These are phyloP conservation scores for Trichomonascaceae sp. DNA, from an alignment of 1,139 yeast species.

Conservation along the genomic window DNA sequence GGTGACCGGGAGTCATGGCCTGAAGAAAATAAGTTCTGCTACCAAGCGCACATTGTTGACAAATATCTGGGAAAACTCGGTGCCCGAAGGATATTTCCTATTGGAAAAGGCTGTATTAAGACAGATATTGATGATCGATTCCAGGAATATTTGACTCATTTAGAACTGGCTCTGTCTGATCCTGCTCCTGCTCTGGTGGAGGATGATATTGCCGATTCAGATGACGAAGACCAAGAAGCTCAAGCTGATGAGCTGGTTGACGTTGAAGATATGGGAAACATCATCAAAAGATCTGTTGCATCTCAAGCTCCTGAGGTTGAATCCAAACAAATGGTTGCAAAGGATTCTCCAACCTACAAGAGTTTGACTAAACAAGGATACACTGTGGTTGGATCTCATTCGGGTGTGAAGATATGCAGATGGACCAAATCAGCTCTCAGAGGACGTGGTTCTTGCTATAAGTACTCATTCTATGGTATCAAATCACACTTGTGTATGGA, in stretches of 20 bases:
- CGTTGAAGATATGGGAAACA: slow-evolving; percentile 78
- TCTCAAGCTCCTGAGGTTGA: slow-evolving; percentile 28
- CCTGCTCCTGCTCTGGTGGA: slow-evolving; percentile 43
- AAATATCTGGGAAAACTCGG: slow-evolving; percentile 76
- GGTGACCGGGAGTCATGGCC: slow-evolving; percentile 91
- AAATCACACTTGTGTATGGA: slow-evolving; percentile 92
- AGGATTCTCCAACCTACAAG: slow-evolving; percentile 82
- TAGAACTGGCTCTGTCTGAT: slow-evolving; percentile 56
- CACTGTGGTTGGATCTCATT: slow-evolving; percentile 87
- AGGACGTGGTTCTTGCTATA: slow-evolving; percentile 92
- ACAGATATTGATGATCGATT: slow-evolving; percentile 57
- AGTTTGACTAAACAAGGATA: slow-evolving; percentile 90
- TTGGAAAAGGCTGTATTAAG: slow-evolving; percentile 83
- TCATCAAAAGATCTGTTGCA: slow-evolving; percentile 37
- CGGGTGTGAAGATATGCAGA: slow-evolving; percentile 91
- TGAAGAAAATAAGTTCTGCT: slow-evolving; percentile 62
- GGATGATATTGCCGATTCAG: slow-evolving; percentile 45
- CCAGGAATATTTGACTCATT: slow-evolving; percentile 58
- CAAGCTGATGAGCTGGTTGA: slow-evolving; percentile 46
- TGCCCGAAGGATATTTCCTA: slow-evolving; percentile 73
- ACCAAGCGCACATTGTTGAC: slow-evolving; percentile 75
- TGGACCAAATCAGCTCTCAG: slow-evolving; percentile 95
- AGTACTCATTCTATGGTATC: slow-evolving; percentile 87
- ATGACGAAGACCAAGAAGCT: slow-evolving; percentile 41
- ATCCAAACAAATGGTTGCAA: slow-evolving; percentile 81